Conservation (phyloP, 1,284 basidiomycete species). For the Peniophora sp. region DNA sequence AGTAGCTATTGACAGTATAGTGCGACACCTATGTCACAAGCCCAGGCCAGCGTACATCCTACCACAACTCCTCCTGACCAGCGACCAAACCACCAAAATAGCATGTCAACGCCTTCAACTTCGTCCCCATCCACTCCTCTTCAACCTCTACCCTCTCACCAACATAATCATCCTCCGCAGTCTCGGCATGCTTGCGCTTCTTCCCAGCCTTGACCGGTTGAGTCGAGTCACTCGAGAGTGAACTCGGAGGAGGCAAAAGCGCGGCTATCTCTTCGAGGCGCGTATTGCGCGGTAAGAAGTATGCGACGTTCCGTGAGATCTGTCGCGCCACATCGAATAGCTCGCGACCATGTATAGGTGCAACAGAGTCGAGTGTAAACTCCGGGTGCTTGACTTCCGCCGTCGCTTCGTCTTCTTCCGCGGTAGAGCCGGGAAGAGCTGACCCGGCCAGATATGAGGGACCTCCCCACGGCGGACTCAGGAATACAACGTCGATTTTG, state of each 20-base stretch:
- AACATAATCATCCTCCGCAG: constrained; percentile 14
- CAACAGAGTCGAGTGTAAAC: constrained; percentile 66
- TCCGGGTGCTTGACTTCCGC: constrained; percentile 32
- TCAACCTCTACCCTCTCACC: constrained; percentile 67
- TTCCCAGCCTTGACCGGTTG: constrained; percentile 5
- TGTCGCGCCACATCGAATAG: constrained; percentile 68
- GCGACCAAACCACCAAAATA: constrained; percentile 70
- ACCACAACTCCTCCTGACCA: constrained; percentile 53
- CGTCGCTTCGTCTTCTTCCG: constrained; percentile 7
- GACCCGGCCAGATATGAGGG: constrained; percentile 55
- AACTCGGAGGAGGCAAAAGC: constrained; percentile 27
- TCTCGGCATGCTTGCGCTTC: constrained; percentile 11
- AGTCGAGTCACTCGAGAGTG: background rate
- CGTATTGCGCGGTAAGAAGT: constrained; percentile 85
- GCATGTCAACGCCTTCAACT: constrained; percentile 78
- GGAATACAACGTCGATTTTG: constrained; percentile 80
- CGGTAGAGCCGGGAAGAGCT: constrained; percentile 7
- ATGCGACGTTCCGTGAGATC: constrained; percentile 79
- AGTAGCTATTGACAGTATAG: background rate
- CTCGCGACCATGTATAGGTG: constrained; percentile 75
- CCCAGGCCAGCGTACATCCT: background rate
- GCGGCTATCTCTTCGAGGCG: constrained; percentile 65
- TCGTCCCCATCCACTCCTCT: constrained; percentile 83
- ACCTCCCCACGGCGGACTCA: constrained; percentile 92
- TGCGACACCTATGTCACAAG: too few species aligned